These are phyloP conservation scores for Prunus salicina DNA, from an alignment of 306 rosid species.

Conservation along the genomic window DNA sequence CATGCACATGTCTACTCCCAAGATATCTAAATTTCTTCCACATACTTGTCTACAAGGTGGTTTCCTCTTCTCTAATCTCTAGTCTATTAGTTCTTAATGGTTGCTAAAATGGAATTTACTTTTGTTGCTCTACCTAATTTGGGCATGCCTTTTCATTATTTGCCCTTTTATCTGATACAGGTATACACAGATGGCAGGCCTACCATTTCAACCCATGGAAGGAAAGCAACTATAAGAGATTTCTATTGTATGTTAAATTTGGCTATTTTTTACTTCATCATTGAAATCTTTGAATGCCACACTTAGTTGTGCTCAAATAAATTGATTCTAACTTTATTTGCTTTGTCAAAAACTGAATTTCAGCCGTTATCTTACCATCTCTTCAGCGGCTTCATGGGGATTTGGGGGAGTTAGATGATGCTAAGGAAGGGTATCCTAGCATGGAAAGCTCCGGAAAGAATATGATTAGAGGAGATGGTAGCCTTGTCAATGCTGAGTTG, in stretches of 20 bases:
- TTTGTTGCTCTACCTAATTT: slow-evolving; percentile 2
- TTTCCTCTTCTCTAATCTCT: slow-evolving; percentile 16
- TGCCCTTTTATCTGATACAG: slow-evolving; percentile 36
- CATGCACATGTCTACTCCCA: slow-evolving; percentile 75
- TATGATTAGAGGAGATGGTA: slow-evolving; percentile 39
- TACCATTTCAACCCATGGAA: slow-evolving; percentile 59
- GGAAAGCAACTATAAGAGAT: slow-evolving; percentile 86
- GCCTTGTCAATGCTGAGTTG: slow-evolving; percentile 41
- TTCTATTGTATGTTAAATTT: slow-evolving; percentile 63
- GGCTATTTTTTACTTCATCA: not conserved
- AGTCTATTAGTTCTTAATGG: not conserved
- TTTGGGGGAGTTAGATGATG: slow-evolving; percentile 51
- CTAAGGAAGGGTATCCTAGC: slow-evolving; percentile 38
- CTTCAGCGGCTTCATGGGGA: slow-evolving; percentile 84
- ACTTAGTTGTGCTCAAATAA: not conserved
- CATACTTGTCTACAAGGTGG: slow-evolving; percentile 79
- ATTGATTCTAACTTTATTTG: slow-evolving; percentile 24
- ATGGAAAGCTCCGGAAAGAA: slow-evolving; percentile 46
- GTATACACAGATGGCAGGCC: slow-evolving; percentile 80
- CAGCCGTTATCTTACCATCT: slow-evolving; percentile 89
- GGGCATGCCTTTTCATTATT: slow-evolving; percentile 15
- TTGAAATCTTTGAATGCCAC: not conserved
- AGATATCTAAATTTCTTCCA: slow-evolving; percentile 81
- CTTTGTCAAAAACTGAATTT: slow-evolving; percentile 25
- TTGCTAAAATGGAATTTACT: slow-evolving; percentile 15